These are phyloP conservation scores for Colletotrichum orbiculare DNA, from an alignment of 2,329 filamentous ascomycete species.

Conservation along the genomic window DNA sequence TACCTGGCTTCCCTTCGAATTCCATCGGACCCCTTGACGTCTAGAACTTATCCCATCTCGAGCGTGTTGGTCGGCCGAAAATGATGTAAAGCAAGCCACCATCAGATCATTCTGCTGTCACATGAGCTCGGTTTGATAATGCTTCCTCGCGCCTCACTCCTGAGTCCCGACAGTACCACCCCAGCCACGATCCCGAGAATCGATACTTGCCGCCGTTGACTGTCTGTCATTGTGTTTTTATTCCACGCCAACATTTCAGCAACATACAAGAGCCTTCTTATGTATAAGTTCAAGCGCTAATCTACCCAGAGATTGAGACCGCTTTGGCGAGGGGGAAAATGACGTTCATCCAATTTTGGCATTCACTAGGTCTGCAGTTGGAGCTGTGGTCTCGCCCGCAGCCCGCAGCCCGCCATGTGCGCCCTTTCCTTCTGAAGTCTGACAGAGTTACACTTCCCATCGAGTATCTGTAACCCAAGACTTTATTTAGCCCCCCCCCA, in stretches of 20 bases:
- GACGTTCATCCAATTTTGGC: slow-evolving; percentile 1
- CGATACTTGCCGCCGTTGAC: slow-evolving; percentile 7
- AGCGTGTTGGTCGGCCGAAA: neutral
- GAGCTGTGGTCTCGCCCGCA: slow-evolving; percentile 25
- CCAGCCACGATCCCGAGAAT: slow-evolving; percentile 19
- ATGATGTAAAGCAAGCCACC: slow-evolving; percentile 10
- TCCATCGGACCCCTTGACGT: neutral
- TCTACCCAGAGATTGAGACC: too few species aligned
- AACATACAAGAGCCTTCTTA: neutral
- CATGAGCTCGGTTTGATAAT: slow-evolving; percentile 3
- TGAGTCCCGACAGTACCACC: slow-evolving; percentile 6
- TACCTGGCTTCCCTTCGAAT: neutral
- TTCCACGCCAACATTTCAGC: neutral
- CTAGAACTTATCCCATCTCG: neutral
- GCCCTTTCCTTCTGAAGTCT: slow-evolving; percentile 23
- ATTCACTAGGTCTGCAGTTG: slow-evolving; percentile 14
- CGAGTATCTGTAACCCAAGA: slow-evolving; percentile 26
- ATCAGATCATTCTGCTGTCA: slow-evolving; percentile 1
- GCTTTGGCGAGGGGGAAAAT: slow-evolving; percentile 5
- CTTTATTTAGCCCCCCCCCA: neutral
- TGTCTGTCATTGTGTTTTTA: too few species aligned
- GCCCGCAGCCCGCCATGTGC: slow-evolving; percentile 12
- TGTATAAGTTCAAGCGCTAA: neutral
- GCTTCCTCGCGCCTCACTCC: neutral
- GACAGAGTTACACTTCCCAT: slow-evolving; percentile 27